Percentiles rank a stretch among this genome's conserved stretches.
phyloP scores from a whole-genome alignment of 345 rosid species.

The Jatropha curcas region DNA sequence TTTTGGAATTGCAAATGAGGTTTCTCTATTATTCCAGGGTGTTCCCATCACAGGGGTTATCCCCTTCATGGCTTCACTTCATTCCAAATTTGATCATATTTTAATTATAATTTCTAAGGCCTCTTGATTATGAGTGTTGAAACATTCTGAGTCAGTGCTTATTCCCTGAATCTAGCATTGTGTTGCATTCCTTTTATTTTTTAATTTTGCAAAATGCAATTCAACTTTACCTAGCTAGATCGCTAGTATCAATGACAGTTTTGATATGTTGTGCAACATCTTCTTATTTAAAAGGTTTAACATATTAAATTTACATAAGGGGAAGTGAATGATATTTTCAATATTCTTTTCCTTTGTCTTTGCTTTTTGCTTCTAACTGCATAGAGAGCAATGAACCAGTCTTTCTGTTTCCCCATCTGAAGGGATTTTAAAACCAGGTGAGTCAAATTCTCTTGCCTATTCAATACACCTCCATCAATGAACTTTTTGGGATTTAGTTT shows the following conservation, averaged over 20 bases:
- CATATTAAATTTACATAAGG: neutral
- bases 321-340: neutral
- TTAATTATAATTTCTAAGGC: neutral
- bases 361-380: neutral
- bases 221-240: neutral
- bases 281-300: neutral
- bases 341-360: slow-evolving; percentile 3
- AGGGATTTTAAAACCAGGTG: slow-evolving; percentile 4
- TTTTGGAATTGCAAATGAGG: slow-evolving; percentile 73
- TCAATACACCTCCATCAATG: slow-evolving; percentile 6
- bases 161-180: neutral
- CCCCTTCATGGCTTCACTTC: too few relatives aligned
- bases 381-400: neutral
- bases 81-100: neutral
- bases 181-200: neutral
- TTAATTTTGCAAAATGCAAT: neutral
- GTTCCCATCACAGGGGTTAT: slow-evolving; percentile 93
- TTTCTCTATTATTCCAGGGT: slow-evolving; percentile 84
- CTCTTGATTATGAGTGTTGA: slow-evolving; percentile 2
- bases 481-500: neutral
- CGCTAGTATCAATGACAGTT: neutral
- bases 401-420: neutral
- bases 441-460: neutral
- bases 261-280: neutral
- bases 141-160: neutral